phyloP scores from a whole-genome alignment of 345 rosid genomes.

The Rhodomyrtus tomentosa region DNA sequence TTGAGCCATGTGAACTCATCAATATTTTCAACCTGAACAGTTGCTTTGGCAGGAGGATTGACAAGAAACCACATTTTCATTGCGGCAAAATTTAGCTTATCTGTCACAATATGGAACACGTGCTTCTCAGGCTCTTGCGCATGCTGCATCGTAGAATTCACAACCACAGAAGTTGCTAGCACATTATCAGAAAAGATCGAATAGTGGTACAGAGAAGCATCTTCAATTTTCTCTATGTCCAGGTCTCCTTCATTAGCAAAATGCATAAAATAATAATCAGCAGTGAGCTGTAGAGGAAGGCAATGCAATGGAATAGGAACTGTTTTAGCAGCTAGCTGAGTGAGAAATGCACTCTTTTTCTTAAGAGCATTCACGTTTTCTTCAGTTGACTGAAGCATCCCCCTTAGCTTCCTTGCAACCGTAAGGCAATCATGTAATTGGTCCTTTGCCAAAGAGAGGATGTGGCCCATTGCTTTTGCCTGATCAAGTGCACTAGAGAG shows the following conservation, averaged over 20 bases:
- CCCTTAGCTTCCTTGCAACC: conserved; percentile 66
- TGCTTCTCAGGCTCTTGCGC: conserved; percentile 72
- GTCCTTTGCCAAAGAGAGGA: conserved; percentile 80
- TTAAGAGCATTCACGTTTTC: conserved; percentile 42
- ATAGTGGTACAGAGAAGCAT: conserved; percentile 78
- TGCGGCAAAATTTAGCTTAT: conserved; percentile 54
- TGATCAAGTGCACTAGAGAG: conserved; percentile 65
- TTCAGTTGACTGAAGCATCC: conserved; percentile 78
- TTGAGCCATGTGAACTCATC: conserved; percentile 18
- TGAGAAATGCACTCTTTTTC: conserved; percentile 84
- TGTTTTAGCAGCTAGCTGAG: conserved; percentile 96
- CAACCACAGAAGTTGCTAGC: conserved; percentile 89
- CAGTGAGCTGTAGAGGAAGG: conserved; percentile 76
- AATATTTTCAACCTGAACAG: conserved; percentile 12
- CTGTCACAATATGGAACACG: conserved; percentile 88
- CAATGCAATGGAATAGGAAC: conserved; percentile 84
- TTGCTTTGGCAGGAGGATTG: conserved; percentile 10
- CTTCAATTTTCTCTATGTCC: conserved; percentile 44
- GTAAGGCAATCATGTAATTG: conserved; percentile 61
- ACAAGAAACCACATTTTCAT: conserved; percentile 47
- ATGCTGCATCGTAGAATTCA: conserved; percentile 75
- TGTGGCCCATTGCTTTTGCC: conserved; percentile 85
- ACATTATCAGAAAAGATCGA: conserved; percentile 95
- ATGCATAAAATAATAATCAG: conserved; percentile 57
- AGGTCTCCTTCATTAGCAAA: conserved; percentile 26